Evolutionary conservation across 1,284 basidiomycete genomes (phyloP), one percentile per base, ranked within the genome.

Genomic region (Melanopsichium pennsylvanicum): DNA sequence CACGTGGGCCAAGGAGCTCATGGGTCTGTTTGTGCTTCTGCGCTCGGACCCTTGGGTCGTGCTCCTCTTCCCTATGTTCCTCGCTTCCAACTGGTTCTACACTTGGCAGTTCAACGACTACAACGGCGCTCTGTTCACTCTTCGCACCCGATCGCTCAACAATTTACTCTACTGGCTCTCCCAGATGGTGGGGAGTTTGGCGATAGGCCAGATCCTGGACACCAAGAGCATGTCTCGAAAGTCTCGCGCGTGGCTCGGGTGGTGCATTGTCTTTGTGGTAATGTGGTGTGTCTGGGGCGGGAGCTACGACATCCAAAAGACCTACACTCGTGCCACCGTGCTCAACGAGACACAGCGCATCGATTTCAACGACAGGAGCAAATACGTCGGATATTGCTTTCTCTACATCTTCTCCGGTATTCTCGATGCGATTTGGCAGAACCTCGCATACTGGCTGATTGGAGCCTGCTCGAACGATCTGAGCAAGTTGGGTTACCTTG

Each of bases 111-210:
- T 68, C 49, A 68, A 75, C 41, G 57, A 56, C 49, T 75, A 36
- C 51, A 75, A 70, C 40, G 58, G 57, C 12, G 50, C 34, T 15
- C 62, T 76, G 36, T 76, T 72, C 38, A 63, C 72, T 12, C 69
- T 74, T n/a, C 66, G 75, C n/a, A 75, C 81, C 10, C 81, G 82
- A 49, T 75, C 81, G 4, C 81, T 83, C 63, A 82, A 82, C 74
- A 74, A 72, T 13, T 59, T 83, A 5, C 68, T 82, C 16, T 83
- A 83, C 72, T 83, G 81, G 82, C 62, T 76, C 9, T 74, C 78
- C 25, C 82, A 83, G 55, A 79, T 82, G 57, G 55, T 78, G 3
- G 74, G 70, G 12, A 62, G 68, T 21, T 27, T 72, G 22, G 32
- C 61, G 21, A 44, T 80, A 16, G 76, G 76, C 22, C 60, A 67